Conservation (phyloP, 768 basidiomycete species). For the Baorangia bicolor region DNA sequence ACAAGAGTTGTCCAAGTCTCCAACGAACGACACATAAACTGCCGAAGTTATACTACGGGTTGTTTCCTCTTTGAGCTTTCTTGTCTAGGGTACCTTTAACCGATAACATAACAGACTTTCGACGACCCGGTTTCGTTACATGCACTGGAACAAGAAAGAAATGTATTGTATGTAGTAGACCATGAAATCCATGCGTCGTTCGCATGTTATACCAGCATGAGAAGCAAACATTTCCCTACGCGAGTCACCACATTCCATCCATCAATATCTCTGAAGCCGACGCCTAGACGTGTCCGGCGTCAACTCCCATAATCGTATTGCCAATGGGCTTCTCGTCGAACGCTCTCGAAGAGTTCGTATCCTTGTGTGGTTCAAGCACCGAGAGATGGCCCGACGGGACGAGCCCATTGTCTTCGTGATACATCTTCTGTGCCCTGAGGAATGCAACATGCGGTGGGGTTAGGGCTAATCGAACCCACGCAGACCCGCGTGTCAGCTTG, state of each 20-base stretch:
- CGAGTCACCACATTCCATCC: background rate
- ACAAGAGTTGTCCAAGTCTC: too few species aligned
- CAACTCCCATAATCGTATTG: background rate
- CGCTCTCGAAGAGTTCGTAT: constrained; percentile 4
- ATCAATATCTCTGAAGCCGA: background rate
- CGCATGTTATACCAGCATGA: background rate
- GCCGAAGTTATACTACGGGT: too few species aligned
- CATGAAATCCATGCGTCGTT: background rate
- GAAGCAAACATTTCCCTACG: background rate
- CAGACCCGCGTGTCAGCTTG: constrained; percentile 10
- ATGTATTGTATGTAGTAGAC: background rate
- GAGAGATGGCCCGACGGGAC: constrained; percentile 22
- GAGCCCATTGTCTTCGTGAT: constrained; percentile 26
- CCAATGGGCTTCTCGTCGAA: constrained; percentile 10
- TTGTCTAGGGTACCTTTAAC: too few species aligned
- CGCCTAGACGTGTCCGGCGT: constrained; percentile 13
- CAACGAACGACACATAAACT: too few species aligned
- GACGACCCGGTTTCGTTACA: background rate
- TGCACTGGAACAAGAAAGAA: constrained; percentile 5
- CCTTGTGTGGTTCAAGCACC: constrained; percentile 8
- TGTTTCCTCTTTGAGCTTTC: too few species aligned
- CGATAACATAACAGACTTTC: background rate
- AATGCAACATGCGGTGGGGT: constrained; percentile 23
- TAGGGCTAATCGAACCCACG: constrained; percentile 17
- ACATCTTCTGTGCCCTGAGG: constrained; percentile 22